These are phyloP conservation scores for Leucoagaricus sp. DNA, from an alignment of 1,284 basidiomycete species.

Conservation along the genomic window DNA sequence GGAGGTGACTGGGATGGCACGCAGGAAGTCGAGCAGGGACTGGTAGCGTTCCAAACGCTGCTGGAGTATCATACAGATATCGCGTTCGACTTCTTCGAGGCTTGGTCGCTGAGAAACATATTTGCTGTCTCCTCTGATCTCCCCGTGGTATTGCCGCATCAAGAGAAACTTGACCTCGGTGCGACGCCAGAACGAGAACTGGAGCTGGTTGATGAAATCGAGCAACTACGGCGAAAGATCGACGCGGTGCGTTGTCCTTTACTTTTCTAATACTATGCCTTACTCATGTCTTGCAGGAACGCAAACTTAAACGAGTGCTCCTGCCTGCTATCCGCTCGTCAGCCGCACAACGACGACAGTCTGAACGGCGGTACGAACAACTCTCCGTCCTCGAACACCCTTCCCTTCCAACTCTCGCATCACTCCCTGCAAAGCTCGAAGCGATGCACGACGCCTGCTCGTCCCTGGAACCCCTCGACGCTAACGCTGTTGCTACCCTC, in stretches of 20 bases:
- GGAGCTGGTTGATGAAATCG: constrained; percentile 63
- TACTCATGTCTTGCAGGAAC: constrained; percentile 48
- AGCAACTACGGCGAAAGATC: constrained; percentile 54
- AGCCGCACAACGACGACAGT: constrained; percentile 34
- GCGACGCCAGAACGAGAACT: constrained; percentile 50
- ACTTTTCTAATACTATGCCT: constrained; percentile 2
- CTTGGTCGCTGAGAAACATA: constrained; percentile 77
- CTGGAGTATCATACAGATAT: constrained; percentile 78
- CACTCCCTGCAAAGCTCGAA: constrained; percentile 39
- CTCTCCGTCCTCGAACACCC: constrained; percentile 47
- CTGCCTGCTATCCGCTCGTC: constrained; percentile 49
- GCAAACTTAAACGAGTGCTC: constrained; percentile 55
- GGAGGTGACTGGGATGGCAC: constrained; percentile 64
- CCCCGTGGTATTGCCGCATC: constrained; percentile 70
- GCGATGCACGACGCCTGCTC: constrained; percentile 48
- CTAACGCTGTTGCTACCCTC: constrained; percentile 30
- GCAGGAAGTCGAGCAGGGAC: constrained; percentile 61
- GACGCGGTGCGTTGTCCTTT: constrained; percentile 50
- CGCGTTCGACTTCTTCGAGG: constrained; percentile 80
- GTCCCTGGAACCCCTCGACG: constrained; percentile 52
- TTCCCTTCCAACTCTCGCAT: constrained; percentile 27
- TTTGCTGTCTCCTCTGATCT: constrained; percentile 67
- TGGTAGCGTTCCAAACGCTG: constrained; percentile 77
- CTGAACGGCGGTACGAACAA: constrained; percentile 32
- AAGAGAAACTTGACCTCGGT: constrained; percentile 56